phyloP scores from a whole-genome alignment of 2,329 filamentous ascomycete species.

The Fusarium sp. region DNA sequence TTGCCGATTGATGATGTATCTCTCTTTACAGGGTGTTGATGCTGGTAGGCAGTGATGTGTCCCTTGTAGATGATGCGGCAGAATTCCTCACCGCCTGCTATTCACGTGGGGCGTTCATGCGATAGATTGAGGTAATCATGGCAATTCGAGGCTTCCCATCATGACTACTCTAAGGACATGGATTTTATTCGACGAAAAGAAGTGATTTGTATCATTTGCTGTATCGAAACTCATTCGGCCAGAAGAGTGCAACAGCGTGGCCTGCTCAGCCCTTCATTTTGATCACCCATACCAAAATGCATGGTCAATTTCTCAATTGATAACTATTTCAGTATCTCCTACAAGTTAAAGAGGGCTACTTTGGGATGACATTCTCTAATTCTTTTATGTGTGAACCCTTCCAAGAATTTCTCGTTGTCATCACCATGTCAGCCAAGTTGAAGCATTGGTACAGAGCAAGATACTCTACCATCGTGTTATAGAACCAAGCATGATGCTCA shows the following conservation, averaged over 20 bases:
- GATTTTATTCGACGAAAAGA: not conserved
- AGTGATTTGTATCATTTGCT: too few species aligned
- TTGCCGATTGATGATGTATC: constrained; percentile 31
- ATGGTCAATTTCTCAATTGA: not conserved
- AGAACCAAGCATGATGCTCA: too few species aligned
- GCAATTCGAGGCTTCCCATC: constrained; percentile 9
- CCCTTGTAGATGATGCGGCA: constrained; percentile 47
- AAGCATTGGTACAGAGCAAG: not conserved
- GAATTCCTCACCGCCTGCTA: constrained; percentile 46
- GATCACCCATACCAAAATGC: not conserved
- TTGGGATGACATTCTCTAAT: not conserved
- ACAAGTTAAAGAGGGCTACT: not conserved
- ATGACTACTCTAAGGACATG: not conserved
- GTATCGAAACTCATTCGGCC: not conserved
- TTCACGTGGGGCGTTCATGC: constrained; percentile 41
- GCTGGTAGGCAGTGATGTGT: constrained; percentile 45
- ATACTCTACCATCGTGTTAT: not conserved
- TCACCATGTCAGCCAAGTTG: not conserved
- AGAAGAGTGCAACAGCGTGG: not conserved
- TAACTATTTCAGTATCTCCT: not conserved
- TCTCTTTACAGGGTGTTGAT: constrained; percentile 28
- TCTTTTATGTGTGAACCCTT: not conserved
- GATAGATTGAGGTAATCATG: constrained; percentile 8
- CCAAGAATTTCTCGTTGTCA: not conserved
- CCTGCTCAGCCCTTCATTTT: not conserved